These are phyloP conservation scores for Chaetomidium leptoderma DNA, from an alignment of 495 filamentous ascomycete genomes.

Conservation along the genomic window DNA sequence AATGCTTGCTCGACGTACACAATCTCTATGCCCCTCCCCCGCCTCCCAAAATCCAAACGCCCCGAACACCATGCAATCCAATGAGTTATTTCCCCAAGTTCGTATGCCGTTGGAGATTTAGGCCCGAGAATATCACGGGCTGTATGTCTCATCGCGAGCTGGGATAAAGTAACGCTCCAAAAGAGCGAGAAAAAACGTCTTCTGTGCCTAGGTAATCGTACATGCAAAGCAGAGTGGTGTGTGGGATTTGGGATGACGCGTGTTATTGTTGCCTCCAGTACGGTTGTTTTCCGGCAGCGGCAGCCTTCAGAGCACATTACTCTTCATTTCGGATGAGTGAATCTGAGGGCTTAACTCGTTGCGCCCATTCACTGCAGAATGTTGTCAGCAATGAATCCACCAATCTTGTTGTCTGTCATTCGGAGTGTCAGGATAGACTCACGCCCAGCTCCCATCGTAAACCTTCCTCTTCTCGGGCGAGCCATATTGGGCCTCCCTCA, in stretches of 20 bases:
- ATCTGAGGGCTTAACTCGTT: conserved; percentile 48
- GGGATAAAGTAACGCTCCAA: not conserved
- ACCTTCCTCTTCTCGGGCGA: conserved; percentile 63
- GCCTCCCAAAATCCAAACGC: conserved; percentile 20
- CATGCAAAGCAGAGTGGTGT: conserved; percentile 5
- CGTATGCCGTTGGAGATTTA: not conserved
- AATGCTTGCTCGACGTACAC: conserved; percentile 17
- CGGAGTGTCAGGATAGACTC: conserved; percentile 43
- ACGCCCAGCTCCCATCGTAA: conserved; percentile 99
- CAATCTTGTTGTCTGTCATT: too few species aligned
- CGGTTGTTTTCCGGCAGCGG: too few species aligned
- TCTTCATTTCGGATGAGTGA: conserved; percentile 35
- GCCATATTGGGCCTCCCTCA: conserved; percentile 72
- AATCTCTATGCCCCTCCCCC: conserved; percentile 15
- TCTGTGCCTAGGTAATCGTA: not conserved
- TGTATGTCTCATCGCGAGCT: not conserved
- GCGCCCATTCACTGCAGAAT: conserved; percentile 63
- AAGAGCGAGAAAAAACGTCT: not conserved
- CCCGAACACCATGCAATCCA: conserved; percentile 2
- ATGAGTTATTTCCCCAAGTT: not conserved
- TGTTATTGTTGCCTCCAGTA: not conserved
- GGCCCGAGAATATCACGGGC: not conserved
- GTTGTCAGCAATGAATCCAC: conserved; percentile 16
- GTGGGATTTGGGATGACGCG: not conserved
- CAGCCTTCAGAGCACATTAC: not conserved